Evolutionary conservation across 805 yeast genomes (phyloP).

Genomic region (Cyberlindnera amylophila): DNA sequence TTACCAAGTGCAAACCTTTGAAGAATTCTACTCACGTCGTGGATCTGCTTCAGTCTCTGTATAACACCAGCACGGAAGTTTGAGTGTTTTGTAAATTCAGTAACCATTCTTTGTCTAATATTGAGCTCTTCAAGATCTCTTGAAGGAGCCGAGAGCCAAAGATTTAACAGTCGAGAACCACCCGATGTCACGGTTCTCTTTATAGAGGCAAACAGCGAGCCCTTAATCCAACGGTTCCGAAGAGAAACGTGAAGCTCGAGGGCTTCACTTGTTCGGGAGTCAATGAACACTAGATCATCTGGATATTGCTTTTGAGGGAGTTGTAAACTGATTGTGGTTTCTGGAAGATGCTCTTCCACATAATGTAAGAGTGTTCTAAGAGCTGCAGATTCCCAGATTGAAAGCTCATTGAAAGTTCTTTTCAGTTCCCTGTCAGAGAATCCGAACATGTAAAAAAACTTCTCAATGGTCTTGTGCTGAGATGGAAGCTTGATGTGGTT

Average conservation of each 20-base stretch:
- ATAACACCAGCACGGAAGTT: constrained; percentile 31
- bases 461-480: constrained; percentile 34
- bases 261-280: constrained; percentile 72
- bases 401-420: constrained; percentile 31
- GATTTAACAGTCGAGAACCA: constrained; percentile 73
- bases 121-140: constrained; percentile 53
- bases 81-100: constrained; percentile 34
- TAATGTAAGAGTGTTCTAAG: constrained; percentile 64
- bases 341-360: constrained; percentile 70
- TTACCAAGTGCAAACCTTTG: constrained; percentile 52
- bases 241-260: constrained; percentile 65
- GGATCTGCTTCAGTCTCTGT: constrained; percentile 38
- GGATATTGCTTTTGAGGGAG: constrained; percentile 59
- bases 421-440: constrained; percentile 26
- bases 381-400: constrained; percentile 52
- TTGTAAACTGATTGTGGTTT: constrained; percentile 55
- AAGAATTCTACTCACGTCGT: constrained; percentile 58
- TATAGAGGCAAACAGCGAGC: constrained; percentile 68
- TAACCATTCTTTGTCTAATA: constrained; percentile 51
- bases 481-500: constrained; percentile 47
- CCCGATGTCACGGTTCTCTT: constrained; percentile 74
- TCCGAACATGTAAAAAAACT: constrained; percentile 39
- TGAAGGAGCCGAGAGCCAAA: constrained; percentile 82
- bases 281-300: constrained; percentile 64
- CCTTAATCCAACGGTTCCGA: constrained; percentile 52